These are phyloP conservation scores for Corylus americana DNA, from an alignment of 306 rosid species.

Conservation along the genomic window DNA sequence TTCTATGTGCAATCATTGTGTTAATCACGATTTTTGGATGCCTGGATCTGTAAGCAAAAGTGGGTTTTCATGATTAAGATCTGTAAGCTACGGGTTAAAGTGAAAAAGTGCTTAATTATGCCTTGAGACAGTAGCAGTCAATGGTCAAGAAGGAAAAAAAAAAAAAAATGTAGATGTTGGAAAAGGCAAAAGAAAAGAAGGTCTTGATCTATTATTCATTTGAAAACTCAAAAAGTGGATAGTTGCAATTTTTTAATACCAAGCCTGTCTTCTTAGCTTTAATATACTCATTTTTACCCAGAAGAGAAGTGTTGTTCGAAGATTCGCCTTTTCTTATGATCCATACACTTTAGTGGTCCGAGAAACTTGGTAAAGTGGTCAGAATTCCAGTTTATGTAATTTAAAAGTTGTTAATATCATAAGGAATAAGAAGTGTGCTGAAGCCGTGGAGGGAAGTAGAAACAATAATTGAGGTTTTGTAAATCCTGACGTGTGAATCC, in stretches of 20 bases:
- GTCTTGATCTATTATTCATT: slow-evolving; percentile 22
- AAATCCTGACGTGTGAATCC: slow-evolving; percentile 1
- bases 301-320: slow-evolving; percentile 16
- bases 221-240: slow-evolving; percentile 24
- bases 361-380: slow-evolving; percentile 4
- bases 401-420: slow-evolving; percentile 10
- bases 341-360: slow-evolving; percentile 9
- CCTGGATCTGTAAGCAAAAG: slow-evolving; percentile 38
- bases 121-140: slow-evolving; percentile 24
- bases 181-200: slow-evolving; percentile 16
- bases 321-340: slow-evolving; percentile 6
- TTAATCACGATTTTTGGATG: slow-evolving; percentile 33
- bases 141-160: slow-evolving; percentile 30
- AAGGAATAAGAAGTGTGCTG: neutral
- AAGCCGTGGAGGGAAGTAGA: neutral
- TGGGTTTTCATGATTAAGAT: slow-evolving; percentile 44
- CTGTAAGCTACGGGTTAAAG: slow-evolving; percentile 23
- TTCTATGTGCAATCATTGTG: slow-evolving; percentile 12
- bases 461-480: neutral
- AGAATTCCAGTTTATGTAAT: slow-evolving; percentile 7
- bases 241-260: slow-evolving; percentile 19
- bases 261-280: slow-evolving; percentile 8
- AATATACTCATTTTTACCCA: slow-evolving; percentile 1
- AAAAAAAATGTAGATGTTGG: neutral
- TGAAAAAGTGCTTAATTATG: slow-evolving; percentile 31